Conservation (phyloP, 768 basidiomycete species). For the Panellus pusillus region DNA sequence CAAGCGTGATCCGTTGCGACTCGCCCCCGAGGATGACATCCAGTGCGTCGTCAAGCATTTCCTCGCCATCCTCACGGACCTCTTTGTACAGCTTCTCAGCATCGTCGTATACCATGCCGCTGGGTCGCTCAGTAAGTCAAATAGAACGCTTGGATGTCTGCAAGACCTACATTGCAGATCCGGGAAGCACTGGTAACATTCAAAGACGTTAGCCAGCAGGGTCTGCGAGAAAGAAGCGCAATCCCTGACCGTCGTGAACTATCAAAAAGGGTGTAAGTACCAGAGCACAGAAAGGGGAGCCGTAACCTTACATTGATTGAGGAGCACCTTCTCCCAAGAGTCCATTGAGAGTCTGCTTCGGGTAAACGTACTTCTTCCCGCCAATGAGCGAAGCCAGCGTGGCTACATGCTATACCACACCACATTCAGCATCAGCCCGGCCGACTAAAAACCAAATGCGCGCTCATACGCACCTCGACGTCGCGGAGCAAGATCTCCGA, state of each 20-base stretch:
- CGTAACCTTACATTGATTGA: constrained; percentile 69
- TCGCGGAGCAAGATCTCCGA: constrained; percentile 93
- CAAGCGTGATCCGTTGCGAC: constrained; percentile 30
- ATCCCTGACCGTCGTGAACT: constrained; percentile 71
- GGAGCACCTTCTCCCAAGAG: constrained; percentile 89
- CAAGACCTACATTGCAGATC: constrained; percentile 74
- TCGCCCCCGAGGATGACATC: constrained; percentile 63
- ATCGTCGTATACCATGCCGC: constrained; percentile 97
- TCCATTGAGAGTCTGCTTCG: constrained; percentile 78
- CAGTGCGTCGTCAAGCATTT: constrained; percentile 76
- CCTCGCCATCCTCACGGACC: constrained; percentile 63
- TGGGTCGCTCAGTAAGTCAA: constrained; percentile 29
- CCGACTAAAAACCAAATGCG: neutral
- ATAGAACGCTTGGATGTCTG: neutral
- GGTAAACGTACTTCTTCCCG: constrained; percentile 67
- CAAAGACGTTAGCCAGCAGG: neutral
- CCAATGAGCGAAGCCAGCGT: constrained; percentile 76
- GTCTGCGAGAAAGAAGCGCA: neutral
- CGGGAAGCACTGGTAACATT: constrained; percentile 72
- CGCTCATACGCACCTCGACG: constrained; percentile 72
- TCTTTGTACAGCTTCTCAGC: constrained; percentile 85
- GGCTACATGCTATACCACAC: constrained; percentile 55
- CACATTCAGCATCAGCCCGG: neutral
- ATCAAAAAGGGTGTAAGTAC: neutral
- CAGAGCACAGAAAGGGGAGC: neutral